Conservation (phyloP, 768 basidiomycete species). For the Russula earlei region DNA sequence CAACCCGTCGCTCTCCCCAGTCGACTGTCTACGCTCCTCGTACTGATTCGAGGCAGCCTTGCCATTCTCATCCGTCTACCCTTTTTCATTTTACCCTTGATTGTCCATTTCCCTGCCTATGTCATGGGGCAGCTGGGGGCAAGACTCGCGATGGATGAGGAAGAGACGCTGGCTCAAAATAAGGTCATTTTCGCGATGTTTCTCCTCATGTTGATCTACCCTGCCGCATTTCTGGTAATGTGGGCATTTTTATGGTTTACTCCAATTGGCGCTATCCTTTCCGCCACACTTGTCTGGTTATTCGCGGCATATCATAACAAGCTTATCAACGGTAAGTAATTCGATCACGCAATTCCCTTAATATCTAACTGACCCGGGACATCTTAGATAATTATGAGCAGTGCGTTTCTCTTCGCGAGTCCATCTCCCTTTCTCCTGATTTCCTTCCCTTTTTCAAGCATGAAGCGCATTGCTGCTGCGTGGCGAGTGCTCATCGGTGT, state of each 20-base stretch:
- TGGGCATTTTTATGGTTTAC: slow-evolving; percentile 82
- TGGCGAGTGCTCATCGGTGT: slow-evolving; percentile 96
- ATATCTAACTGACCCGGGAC: background rate
- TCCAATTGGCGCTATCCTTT: slow-evolving; percentile 60
- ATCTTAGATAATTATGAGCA: slow-evolving; percentile 62
- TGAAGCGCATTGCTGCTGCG: slow-evolving; percentile 82
- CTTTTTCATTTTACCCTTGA: slow-evolving; percentile 79
- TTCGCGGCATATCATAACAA: slow-evolving; percentile 81
- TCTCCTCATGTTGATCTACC: slow-evolving; percentile 70
- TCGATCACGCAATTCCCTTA: slow-evolving; percentile 4
- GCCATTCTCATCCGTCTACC: slow-evolving; percentile 65
- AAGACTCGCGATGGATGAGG: slow-evolving; percentile 68
- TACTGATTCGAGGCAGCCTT: slow-evolving; percentile 73
- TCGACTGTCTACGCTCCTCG: slow-evolving; percentile 67
- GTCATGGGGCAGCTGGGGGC: slow-evolving; percentile 70
- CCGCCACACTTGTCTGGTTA: slow-evolving; percentile 58
- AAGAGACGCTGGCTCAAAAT: slow-evolving; percentile 95
- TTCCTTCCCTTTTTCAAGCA: slow-evolving; percentile 28
- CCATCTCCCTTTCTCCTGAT: slow-evolving; percentile 16
- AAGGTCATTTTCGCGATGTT: slow-evolving; percentile 83
- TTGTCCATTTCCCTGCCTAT: slow-evolving; percentile 82
- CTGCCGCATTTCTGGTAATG: slow-evolving; percentile 70
- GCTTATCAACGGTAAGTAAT: slow-evolving; percentile 71
- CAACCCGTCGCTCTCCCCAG: slow-evolving; percentile 67
- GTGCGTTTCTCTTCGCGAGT: slow-evolving; percentile 30